Conservation (phyloP, 2,329 filamentous ascomycete genomes). For the Fusarium palustre region DNA sequence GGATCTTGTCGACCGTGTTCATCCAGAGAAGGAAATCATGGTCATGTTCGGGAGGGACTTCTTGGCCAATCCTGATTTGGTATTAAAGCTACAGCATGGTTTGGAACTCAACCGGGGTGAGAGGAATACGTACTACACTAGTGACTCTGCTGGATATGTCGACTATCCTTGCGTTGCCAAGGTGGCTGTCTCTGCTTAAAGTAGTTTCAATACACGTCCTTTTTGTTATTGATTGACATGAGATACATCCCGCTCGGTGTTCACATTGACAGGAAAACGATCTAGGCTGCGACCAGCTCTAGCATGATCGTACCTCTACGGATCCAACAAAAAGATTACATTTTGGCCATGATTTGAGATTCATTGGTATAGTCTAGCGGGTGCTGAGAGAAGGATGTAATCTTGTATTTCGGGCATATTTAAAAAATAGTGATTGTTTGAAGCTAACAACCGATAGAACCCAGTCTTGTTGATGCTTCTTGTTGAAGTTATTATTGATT, state of each 20-base stretch:
- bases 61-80: conserved; percentile 47
- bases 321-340: conserved; percentile 26
- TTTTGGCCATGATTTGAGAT: background rate
- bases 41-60: conserved; percentile 53
- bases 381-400: conserved; percentile 2
- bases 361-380: background rate
- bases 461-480: background rate
- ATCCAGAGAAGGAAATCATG: conserved; percentile 49
- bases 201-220: background rate
- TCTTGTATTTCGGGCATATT: conserved; percentile 8
- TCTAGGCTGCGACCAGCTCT: no score
- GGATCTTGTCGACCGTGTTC: conserved; percentile 47
- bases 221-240: no score
- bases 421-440: no score
- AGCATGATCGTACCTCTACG: background rate
- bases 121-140: conserved; percentile 46
- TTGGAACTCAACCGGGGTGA: conserved; percentile 46
- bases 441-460: fast-evolving
- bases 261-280: no score
- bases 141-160: conserved; percentile 38
- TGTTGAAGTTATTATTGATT: no score
- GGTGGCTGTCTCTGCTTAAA: fast-evolving
- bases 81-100: conserved; percentile 44
- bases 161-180: conserved; percentile 43
- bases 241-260: no score